phyloP scores from a whole-genome alignment of 2,329 filamentous ascomycete species.

The Diaporthe vexans region DNA sequence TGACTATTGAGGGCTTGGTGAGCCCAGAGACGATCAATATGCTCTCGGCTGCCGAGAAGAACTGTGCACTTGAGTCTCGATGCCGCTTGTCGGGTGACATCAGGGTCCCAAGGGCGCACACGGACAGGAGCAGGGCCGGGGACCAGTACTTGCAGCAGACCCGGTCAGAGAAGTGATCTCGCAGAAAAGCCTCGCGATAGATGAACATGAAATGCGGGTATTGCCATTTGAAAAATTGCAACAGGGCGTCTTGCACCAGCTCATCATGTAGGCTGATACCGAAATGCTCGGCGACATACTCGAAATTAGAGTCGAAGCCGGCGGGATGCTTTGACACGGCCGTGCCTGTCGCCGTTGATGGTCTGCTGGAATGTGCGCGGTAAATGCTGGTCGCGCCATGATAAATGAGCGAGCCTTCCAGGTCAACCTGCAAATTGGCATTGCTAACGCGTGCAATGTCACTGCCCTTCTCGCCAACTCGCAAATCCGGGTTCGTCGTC shows the following conservation, averaged over 20 bases:
- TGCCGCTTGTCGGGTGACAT: constrained; percentile 41
- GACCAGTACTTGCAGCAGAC: constrained; percentile 49
- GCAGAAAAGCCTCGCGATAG: constrained; percentile 49
- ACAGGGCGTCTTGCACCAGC: constrained; percentile 43
- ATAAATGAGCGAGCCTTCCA: constrained; percentile 43
- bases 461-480: too few relatives aligned
- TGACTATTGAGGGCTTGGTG: constrained; percentile 44
- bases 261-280: constrained; percentile 45
- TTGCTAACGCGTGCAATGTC: neutral
- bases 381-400: constrained; percentile 48
- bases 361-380: constrained; percentile 34
- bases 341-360: constrained; percentile 29
- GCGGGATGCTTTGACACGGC: neutral
- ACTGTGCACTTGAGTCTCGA: constrained; percentile 41
- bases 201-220: constrained; percentile 52
- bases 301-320: neutral
- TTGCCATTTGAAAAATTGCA: constrained; percentile 49
- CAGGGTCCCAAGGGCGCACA: constrained; percentile 46
- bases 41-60: constrained; percentile 46
- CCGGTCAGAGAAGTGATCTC: constrained; percentile 45
- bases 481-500: neutral
- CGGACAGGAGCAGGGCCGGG: constrained; percentile 43
- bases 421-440: constrained; percentile 20
- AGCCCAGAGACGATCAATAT: constrained; percentile 48
- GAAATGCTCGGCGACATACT: constrained; percentile 45